Conservation (phyloP, 2,329 filamentous ascomycete genomes). For the Aschersonia sp. region DNA sequence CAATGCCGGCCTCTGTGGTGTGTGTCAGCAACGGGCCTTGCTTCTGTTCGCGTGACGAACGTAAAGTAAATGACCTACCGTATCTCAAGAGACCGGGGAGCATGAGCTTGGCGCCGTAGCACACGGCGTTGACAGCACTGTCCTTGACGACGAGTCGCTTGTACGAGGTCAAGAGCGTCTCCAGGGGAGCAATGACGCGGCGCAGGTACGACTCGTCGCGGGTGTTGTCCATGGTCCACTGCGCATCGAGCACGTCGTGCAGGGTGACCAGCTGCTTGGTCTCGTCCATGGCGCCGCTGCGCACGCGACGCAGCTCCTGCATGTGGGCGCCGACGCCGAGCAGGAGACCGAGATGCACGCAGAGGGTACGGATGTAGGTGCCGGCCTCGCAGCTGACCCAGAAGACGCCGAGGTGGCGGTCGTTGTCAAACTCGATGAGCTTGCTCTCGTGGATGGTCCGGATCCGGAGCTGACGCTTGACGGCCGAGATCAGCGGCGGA, state of each 20-base stretch:
- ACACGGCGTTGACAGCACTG: conserved; percentile 74
- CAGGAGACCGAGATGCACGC: conserved; percentile 72
- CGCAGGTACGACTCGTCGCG: conserved; percentile 87
- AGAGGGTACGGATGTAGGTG: conserved; percentile 96
- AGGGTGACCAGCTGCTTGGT: conserved; percentile 78
- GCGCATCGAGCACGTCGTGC: conserved; percentile 76
- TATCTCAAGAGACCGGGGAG: conserved; percentile 90
- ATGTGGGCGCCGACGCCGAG: conserved; percentile 85
- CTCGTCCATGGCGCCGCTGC: conserved; percentile 92
- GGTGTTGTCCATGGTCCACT: conserved; percentile 93
- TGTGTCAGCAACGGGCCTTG: background rate
- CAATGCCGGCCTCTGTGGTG: conserved; percentile 65
- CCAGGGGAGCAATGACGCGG: conserved; percentile 79
- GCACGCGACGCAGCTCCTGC: conserved; percentile 91
- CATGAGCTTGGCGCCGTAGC: conserved; percentile 98
- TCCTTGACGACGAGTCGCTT: conserved; percentile 96
- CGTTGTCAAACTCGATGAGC: conserved; percentile 95
- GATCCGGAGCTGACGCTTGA: conserved; percentile 97
- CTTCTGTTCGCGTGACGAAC: conserved; percentile 3
- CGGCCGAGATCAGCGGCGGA: conserved; percentile 90
- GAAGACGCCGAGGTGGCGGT: conserved; percentile 92
- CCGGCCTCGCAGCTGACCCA: conserved; percentile 97
- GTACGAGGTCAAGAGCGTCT: conserved; percentile 82
- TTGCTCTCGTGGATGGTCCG: conserved; percentile 97
- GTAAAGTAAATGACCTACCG: conserved; percentile 34